Evolutionary conservation across 2,329 filamentous ascomycete species (phyloP).

Genomic region (Fusarium veterinarium): DNA sequence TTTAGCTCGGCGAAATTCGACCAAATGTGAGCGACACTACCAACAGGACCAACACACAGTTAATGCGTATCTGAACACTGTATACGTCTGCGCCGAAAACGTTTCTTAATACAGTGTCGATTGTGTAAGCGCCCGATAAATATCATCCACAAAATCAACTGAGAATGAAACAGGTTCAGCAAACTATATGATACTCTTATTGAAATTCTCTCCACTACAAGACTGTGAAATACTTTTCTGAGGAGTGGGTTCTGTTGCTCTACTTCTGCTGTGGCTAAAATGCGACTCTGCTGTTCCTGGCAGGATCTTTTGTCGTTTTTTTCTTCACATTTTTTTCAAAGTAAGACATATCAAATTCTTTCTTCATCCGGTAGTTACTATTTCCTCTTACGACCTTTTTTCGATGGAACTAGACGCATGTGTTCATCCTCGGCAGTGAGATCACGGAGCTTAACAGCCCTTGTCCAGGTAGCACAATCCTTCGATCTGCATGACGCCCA

Average conservation of each 20-base stretch:
- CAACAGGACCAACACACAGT: slow-evolving; percentile 26
- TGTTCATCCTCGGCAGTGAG: neutral
- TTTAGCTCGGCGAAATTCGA: neutral
- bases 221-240: neutral
- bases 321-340: neutral
- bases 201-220: slow-evolving; percentile 20
- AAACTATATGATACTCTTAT: slow-evolving; percentile 11
- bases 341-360: neutral
- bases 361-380: neutral
- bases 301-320: neutral
- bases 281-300: slow-evolving; percentile 7
- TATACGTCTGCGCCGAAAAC: rapidly evolving
- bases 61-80: neutral
- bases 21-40: slow-evolving; percentile 13
- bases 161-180: slow-evolving; percentile 8
- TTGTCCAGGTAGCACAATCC: neutral
- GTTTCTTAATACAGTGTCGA: neutral
- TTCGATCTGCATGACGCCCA: neutral
- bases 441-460: neutral
- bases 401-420: neutral
- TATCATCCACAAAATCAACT: neutral
- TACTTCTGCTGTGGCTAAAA: slow-evolving; percentile 7
- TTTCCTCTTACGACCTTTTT: neutral
- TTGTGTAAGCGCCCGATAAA: neutral
- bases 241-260: neutral